These are phyloP conservation scores for Boletus semigastroideus DNA, from an alignment of 1,284 basidiomycete species.

Conservation along the genomic window DNA sequence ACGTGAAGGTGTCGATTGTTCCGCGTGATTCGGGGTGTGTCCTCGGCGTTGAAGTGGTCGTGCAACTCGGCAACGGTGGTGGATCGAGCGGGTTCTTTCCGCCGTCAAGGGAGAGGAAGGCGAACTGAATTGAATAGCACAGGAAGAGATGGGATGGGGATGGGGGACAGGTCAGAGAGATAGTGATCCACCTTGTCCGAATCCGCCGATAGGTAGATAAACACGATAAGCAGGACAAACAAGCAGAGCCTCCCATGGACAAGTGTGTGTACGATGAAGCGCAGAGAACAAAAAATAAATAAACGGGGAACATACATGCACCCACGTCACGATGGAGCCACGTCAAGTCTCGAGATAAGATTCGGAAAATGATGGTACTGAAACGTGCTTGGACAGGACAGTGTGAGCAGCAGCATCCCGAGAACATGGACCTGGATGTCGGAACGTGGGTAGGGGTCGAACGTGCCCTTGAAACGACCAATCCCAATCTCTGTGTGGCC, in stretches of 20 bases:
- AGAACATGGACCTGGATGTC: background rate
- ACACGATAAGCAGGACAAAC: background rate
- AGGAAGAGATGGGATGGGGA: background rate
- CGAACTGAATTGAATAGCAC: background rate
- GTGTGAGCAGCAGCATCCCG: background rate
- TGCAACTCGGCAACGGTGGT: background rate
- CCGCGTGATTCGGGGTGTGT: background rate
- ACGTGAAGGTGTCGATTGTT: background rate
- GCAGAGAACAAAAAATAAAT: background rate
- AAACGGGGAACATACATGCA: background rate
- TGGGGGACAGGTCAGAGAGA: background rate
- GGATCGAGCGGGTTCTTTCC: background rate
- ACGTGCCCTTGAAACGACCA: background rate
- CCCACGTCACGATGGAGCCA: background rate
- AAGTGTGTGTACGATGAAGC: too few species aligned
- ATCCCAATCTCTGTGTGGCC: background rate
- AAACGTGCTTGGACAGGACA: background rate
- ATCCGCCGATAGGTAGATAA: constrained; percentile 6
- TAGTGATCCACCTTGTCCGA: background rate
- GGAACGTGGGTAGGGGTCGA: background rate
- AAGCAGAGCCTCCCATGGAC: too few species aligned
- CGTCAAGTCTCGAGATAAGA: background rate
- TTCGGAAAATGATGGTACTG: background rate
- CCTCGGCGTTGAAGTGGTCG: background rate
- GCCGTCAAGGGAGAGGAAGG: too few species aligned